Evolutionary conservation across 192 early-diverging fungal species (phyloP).

Genomic region (Coemansia sp.): DNA sequence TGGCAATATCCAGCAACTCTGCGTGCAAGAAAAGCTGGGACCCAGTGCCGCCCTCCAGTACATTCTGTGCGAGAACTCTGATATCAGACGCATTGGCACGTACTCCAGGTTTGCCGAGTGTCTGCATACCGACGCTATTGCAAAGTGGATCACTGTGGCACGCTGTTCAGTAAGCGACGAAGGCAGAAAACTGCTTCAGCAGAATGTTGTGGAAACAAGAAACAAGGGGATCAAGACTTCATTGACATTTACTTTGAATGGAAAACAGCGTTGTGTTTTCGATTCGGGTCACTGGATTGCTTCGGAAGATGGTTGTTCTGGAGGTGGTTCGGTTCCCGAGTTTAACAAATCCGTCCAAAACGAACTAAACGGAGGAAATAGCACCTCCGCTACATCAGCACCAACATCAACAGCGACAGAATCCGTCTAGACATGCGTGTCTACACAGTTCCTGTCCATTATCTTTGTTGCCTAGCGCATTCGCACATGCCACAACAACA

Average conservation of each 20-base stretch:
- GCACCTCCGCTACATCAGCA: no score
- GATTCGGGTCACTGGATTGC: slow-evolving; percentile 44
- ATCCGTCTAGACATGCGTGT: no score
- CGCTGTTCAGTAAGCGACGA: slow-evolving; percentile 35
- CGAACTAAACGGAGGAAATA: slow-evolving; percentile 5
- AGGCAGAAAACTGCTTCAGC: slow-evolving; percentile 29
- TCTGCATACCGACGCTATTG: slow-evolving; percentile 10
- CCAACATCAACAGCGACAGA: no score
- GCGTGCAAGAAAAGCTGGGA: slow-evolving; percentile 44
- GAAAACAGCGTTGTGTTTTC: slow-evolving; percentile 33
- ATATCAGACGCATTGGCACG: slow-evolving; percentile 31
- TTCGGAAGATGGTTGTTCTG: slow-evolving; percentile 44
- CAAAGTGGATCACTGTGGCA: slow-evolving; percentile 16
- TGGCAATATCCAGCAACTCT: slow-evolving; percentile 52
- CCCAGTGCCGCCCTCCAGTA: slow-evolving; percentile 36
- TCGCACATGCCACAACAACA: no score
- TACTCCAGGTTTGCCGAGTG: slow-evolving; percentile 37
- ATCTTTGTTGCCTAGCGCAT: no score
- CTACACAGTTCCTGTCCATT: no score
- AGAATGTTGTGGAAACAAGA: slow-evolving; percentile 16
- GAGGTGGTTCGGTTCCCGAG: slow-evolving; percentile 30
- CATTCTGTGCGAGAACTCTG: slow-evolving; percentile 37
- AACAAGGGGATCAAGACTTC: slow-evolving; percentile 21
- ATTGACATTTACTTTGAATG: slow-evolving; percentile 45
- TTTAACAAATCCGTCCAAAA: slow-evolving; percentile 31